Evolutionary conservation across 2,329 filamentous ascomycete species (phyloP).

Genomic region (Sordariomycetes sp.): DNA sequence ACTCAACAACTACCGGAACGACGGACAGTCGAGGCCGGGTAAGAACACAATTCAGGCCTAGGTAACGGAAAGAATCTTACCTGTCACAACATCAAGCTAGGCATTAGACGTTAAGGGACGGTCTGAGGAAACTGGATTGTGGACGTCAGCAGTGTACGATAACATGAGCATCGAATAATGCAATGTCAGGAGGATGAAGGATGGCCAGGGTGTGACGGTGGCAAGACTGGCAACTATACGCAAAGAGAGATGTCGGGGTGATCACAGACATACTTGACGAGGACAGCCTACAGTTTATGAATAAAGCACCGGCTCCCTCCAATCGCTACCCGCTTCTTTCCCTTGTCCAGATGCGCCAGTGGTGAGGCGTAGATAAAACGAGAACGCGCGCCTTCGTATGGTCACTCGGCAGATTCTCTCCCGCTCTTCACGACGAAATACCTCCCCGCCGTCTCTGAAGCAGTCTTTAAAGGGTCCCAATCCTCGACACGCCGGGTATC

Average conservation of each 20-base stretch:
- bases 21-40: slow-evolving; percentile 1
- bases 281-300: background rate
- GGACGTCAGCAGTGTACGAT: slow-evolving; percentile 2
- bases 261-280: background rate
- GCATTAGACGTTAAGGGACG: slow-evolving; percentile 4
- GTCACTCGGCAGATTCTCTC: slow-evolving; percentile 9
- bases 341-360: background rate
- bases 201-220: background rate
- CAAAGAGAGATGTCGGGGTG: background rate
- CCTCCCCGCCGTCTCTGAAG: slow-evolving; percentile 51
- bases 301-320: background rate
- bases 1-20: background rate
- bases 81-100: slow-evolving; percentile 6
- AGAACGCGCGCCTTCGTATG: no score
- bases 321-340: background rate
- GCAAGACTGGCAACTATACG: background rate
- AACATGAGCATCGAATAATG: background rate
- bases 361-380: background rate
- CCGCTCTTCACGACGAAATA: slow-evolving; percentile 66
- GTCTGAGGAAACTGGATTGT: background rate
- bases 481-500: slow-evolving; percentile 37
- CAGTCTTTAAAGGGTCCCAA: slow-evolving; percentile 59
- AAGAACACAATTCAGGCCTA: slow-evolving; percentile 5
- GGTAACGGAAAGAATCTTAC: slow-evolving; percentile 6
- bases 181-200: background rate